Conservation (phyloP, 495 filamentous ascomycete species). For the Podospora tetraspora region DNA sequence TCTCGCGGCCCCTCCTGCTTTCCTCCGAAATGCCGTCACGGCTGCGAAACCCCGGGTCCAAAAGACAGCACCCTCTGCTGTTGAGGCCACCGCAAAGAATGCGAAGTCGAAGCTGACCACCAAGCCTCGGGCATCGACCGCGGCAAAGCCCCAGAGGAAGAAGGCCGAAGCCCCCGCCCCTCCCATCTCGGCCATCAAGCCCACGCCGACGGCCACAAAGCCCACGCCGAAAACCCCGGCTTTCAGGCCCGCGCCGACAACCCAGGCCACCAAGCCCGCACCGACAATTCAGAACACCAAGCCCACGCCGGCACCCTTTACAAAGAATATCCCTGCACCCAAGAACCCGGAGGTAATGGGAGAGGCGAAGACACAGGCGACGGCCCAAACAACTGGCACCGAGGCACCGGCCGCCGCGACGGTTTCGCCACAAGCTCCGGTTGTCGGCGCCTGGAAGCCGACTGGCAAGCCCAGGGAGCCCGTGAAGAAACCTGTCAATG, state of each 20-base stretch:
- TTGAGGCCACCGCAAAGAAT: not conserved
- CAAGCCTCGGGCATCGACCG: constrained; percentile 1
- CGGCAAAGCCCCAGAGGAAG: constrained; percentile 8
- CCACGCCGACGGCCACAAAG: not conserved
- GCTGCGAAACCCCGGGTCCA: constrained; percentile 7
- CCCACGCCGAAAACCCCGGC: too few species aligned
- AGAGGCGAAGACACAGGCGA: too few species aligned
- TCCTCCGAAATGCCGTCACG: constrained; percentile 8
- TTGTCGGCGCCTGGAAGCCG: not conserved
- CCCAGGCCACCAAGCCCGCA: too few species aligned
- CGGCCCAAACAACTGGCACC: not conserved
- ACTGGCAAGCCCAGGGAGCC: not conserved
- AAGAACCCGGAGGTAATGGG: too few species aligned
- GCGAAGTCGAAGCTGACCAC: constrained; percentile 12
- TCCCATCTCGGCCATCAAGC: not conserved
- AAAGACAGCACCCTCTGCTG: constrained; percentile 5
- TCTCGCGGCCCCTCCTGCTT: not conserved
- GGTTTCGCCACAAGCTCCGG: not conserved
- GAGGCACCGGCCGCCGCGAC: not conserved
- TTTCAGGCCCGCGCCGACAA: too few species aligned
- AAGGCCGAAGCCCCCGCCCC: not conserved
- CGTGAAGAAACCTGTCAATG: constrained; percentile 23
- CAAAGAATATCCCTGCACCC: too few species aligned
- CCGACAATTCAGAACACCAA: too few species aligned
- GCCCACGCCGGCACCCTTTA: too few species aligned